Evolutionary conservation across 2,329 filamentous ascomycete genomes (phyloP).

Genomic region (Aspergillus pseudoterreus): DNA sequence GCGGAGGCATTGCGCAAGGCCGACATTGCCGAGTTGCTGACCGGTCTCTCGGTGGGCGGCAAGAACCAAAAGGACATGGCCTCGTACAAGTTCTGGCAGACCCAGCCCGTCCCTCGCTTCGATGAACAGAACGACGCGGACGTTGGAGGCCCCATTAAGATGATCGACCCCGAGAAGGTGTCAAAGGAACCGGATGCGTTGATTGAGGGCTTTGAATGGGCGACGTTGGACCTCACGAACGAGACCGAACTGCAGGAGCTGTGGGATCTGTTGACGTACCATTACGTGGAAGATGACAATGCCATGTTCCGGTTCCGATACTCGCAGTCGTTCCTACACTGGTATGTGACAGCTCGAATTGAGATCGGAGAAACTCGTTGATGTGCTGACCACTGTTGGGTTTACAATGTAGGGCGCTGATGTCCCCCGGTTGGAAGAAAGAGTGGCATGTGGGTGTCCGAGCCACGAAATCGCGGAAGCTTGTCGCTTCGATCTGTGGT

Average conservation of each 20-base stretch:
- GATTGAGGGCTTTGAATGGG: constrained; percentile 87
- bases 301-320: constrained; percentile 98
- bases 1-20: constrained; percentile 50
- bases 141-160: constrained; percentile 78
- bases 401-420: constrained; percentile 66
- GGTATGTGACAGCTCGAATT: constrained; percentile 50
- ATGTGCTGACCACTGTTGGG: background rate
- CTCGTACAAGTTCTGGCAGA: constrained; percentile 98
- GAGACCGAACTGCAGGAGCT: constrained; percentile 80
- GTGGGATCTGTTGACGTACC: constrained; percentile 83
- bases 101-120: constrained; percentile 89
- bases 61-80: constrained; percentile 97
- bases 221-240: constrained; percentile 78
- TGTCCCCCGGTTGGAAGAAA: constrained; percentile 89
- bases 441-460: constrained; percentile 95
- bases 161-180: constrained; percentile 74
- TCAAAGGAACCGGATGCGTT: constrained; percentile 72
- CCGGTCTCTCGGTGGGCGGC: constrained; percentile 63
- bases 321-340: constrained; percentile 81
- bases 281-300: constrained; percentile 96
- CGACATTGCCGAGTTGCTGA: constrained; percentile 47
- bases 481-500: constrained; percentile 94
- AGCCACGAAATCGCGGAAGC: constrained; percentile 73
- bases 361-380: background rate
- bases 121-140: constrained; percentile 51